phyloP scores from a whole-genome alignment of 768 basidiomycete species.

The Thelephora aurantiotincta region DNA sequence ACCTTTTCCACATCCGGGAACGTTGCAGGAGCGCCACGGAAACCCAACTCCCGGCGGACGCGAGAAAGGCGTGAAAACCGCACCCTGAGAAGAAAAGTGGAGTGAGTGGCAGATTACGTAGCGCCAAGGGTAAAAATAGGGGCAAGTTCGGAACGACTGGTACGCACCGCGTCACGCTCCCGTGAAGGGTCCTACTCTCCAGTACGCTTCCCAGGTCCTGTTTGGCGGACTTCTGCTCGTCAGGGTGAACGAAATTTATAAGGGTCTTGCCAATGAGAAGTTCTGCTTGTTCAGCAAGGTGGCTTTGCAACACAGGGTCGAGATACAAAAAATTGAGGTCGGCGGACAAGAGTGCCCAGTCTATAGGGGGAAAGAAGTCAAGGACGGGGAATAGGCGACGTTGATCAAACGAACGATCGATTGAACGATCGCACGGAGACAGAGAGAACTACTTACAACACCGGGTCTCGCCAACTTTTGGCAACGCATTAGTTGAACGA shows the following conservation, averaged over 20 bases:
- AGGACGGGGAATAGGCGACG: conserved; percentile 10
- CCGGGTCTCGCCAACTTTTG: conserved; percentile 56
- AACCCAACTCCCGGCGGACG: conserved; percentile 61
- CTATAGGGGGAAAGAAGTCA: conserved; percentile 24
- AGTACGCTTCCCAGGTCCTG: conserved; percentile 64
- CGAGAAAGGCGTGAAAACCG: conserved; percentile 66
- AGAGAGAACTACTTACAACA: conserved; percentile 44
- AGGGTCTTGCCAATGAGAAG: conserved; percentile 56
- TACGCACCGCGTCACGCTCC: conserved; percentile 64
- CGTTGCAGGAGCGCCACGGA: conserved; percentile 34
- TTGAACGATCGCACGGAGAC: conserved; percentile 19
- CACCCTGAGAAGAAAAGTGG: conserved; percentile 32
- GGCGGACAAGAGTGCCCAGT: conserved; percentile 72
- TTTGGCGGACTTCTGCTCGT: conserved; percentile 63
- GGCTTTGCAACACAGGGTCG: conserved; percentile 63
- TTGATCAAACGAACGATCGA: conserved; percentile 20
- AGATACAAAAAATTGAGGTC: conserved; percentile 71
- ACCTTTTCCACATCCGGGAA: conserved; percentile 61
- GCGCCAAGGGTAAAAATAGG: conserved; percentile 8
- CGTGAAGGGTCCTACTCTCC: conserved; percentile 62
- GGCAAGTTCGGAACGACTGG: conserved; percentile 6
- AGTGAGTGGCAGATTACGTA: conserved; percentile 5
- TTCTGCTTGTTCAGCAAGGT: conserved; percentile 62
- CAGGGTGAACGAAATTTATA: conserved; percentile 71
- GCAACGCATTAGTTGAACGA: conserved; percentile 24